Evolutionary conservation across 306 rosid species (phyloP), one percentile per base, ranked within the genome.

Genomic region (Benincasa hispida): DNA sequence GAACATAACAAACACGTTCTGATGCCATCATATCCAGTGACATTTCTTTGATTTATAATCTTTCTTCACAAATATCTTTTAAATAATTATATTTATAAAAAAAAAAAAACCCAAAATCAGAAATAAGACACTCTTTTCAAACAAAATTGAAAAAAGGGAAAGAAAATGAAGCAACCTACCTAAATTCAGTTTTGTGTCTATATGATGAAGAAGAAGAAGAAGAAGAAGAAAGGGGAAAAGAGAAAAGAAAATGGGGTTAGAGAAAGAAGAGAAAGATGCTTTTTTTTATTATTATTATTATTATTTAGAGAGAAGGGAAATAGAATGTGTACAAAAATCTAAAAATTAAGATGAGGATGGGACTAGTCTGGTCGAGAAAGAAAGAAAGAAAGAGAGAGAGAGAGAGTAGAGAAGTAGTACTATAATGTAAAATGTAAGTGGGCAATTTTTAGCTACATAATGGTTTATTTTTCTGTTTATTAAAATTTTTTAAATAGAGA

Each of bases 1-100:
- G 96, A 84, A 92, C 97, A 89, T 92, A 95, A 86, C 99, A 95
- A 86, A 95, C 93, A 85, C 97, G 97, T 87, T 92, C 99, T 25
- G 97, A 34, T 80, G 96, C 90, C 93, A 86, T 92, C 95, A 87
- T 83, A 56, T 95, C 96, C 99, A 89, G 85, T 80, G 93, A 92
- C 95, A 92, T 88, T 82, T 79, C 79, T 57, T 24, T 69, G 57
- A 24, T 22, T 24, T 10, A 45, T 41, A 32, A 61, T 61, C 67
- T 60, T 35, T 63, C 47, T n/a, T 21, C 12, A 35, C 70, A 4
- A 63, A 18, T 50, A 28, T 2, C 2, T 10, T 41, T 41, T 41
- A 10, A 41, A 30, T 12, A 25, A 25, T 18, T 37, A 59, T 66
- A 39, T 50, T 50, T 12, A 45, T 12, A 45, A 45, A 9, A 45